phyloP scores from a whole-genome alignment of 176 grass and related monocot genomes.

The Oropetium thomaeum region DNA sequence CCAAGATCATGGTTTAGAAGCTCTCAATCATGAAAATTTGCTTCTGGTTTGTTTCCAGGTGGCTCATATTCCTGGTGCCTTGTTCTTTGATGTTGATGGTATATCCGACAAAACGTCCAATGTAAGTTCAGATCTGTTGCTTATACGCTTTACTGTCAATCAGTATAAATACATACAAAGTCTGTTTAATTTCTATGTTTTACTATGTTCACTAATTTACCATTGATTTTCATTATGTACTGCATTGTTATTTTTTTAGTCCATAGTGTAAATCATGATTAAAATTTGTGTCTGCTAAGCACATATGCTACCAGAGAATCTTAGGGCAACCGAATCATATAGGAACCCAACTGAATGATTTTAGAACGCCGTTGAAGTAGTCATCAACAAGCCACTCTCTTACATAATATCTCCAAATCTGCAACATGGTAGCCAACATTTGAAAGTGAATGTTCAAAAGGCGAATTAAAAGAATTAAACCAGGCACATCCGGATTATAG shows the following conservation, averaged over 20 bases:
- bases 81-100: constrained; percentile 98
- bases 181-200: not conserved
- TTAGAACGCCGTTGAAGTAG: not conserved
- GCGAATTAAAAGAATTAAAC: not conserved
- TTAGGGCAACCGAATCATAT: not conserved
- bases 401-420: not conserved
- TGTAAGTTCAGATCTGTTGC: constrained; percentile 46
- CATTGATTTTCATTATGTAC: not conserved
- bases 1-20: not conserved
- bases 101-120: constrained; percentile 79
- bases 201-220: not conserved
- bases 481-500: not conserved
- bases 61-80: constrained; percentile 86
- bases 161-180: not conserved
- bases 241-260: not conserved
- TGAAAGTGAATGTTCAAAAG: not conserved
- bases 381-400: not conserved
- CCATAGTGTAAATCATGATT: not conserved
- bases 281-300: not conserved
- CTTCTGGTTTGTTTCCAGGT: constrained; percentile 52
- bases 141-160: not conserved
- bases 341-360: not conserved
- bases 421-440: not conserved
- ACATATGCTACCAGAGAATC: not conserved
- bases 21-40: not conserved